These are phyloP conservation scores for Salix exigua DNA, from an alignment of 345 rosid species.

Conservation along the genomic window DNA sequence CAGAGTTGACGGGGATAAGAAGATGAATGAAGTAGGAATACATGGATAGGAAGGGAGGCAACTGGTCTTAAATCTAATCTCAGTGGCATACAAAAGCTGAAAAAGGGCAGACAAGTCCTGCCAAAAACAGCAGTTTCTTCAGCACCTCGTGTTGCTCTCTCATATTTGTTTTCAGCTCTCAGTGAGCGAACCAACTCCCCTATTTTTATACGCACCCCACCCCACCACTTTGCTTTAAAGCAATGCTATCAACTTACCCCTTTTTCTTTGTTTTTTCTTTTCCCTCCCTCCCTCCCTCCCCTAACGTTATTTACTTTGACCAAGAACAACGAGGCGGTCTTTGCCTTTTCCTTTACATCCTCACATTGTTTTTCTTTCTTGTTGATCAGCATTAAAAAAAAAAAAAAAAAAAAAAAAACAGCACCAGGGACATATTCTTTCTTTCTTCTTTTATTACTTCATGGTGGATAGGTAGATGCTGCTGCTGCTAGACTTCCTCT, in stretches of 20 bases:
- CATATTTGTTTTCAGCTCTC: background rate
- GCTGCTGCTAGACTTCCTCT: background rate
- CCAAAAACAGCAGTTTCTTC: constrained; percentile 12
- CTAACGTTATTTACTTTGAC: background rate
- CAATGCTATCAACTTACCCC: background rate
- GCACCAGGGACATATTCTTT: background rate
- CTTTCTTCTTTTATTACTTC: too few species aligned
- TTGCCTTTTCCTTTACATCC: background rate
- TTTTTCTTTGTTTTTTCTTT: too few species aligned
- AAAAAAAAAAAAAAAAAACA: background rate
- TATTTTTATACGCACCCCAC: background rate
- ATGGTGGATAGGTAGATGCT: background rate
- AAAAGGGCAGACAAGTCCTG: constrained; percentile 12
- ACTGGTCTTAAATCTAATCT: background rate
- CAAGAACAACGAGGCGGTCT: background rate
- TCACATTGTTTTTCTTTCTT: background rate
- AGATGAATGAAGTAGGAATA: background rate
- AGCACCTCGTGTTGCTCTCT: background rate
- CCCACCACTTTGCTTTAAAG: background rate
- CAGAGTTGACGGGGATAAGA: background rate
- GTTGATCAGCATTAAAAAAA: background rate
- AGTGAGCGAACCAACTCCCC: background rate
- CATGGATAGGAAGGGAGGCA: background rate
- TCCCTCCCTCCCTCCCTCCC: background rate
- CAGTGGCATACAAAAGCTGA: constrained; percentile 1